These are phyloP conservation scores for Starmera amethionina DNA, from an alignment of 805 yeast genomes.

Conservation along the genomic window DNA sequence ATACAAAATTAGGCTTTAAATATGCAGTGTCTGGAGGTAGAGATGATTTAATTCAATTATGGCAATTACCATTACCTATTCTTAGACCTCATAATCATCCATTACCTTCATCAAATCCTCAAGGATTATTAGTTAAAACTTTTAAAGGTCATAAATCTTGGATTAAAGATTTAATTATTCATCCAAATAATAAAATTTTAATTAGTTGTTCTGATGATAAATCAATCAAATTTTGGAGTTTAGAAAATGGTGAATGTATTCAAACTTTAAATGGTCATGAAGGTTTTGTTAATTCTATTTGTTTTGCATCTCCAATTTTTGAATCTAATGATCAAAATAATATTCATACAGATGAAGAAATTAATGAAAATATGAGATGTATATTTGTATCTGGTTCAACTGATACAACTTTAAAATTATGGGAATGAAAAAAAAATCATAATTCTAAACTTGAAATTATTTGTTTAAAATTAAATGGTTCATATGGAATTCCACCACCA, in stretches of 20 bases:
- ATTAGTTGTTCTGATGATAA: slow-evolving; percentile 76
- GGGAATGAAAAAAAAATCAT: slow-evolving; percentile 40
- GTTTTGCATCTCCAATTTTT: slow-evolving; percentile 38
- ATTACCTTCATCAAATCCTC: slow-evolving; percentile 47
- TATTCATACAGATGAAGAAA: slow-evolving; percentile 16
- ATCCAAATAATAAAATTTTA: slow-evolving; percentile 66
- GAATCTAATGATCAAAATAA: slow-evolving; percentile 16
- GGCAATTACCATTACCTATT: slow-evolving; percentile 68
- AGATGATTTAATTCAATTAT: slow-evolving; percentile 62
- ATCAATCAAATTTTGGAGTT: slow-evolving; percentile 70
- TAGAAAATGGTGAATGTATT: slow-evolving; percentile 36
- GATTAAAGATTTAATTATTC: slow-evolving; percentile 63
- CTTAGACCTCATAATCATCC: slow-evolving; percentile 46
- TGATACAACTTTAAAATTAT: slow-evolving; percentile 82
- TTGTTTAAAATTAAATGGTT: slow-evolving; percentile 64
- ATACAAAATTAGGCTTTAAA: slow-evolving; percentile 43
- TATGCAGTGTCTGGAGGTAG: slow-evolving; percentile 75
- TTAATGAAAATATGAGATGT: slow-evolving; percentile 47
- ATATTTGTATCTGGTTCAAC: slow-evolving; percentile 88
- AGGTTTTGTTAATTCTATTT: slow-evolving; percentile 63
- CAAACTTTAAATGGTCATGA: slow-evolving; percentile 51
- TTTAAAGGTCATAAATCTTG: slow-evolving; percentile 77
- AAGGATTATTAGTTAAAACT: slow-evolving; percentile 48
- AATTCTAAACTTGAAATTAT: slow-evolving; percentile 8
- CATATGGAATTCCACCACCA: slow-evolving; percentile 89